Evolutionary conservation across 192 early-diverging fungal genomes (phyloP).

Genomic region (Phycomyces nitens): DNA sequence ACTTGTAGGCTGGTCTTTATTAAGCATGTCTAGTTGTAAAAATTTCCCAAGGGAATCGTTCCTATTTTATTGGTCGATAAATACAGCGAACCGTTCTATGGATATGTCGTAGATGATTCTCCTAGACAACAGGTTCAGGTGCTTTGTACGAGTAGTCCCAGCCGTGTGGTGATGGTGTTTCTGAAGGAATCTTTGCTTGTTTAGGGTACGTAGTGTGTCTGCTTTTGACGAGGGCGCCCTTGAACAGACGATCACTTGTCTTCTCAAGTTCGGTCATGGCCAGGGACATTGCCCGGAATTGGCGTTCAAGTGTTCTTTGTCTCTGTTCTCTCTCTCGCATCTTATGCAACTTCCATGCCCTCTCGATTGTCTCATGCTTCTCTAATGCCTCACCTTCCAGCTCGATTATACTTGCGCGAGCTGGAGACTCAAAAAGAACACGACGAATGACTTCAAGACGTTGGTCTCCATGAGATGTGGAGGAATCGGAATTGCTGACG

Average conservation of each 20-base stretch:
- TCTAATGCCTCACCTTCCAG: conserved; percentile 55
- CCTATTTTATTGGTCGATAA: too few relatives aligned
- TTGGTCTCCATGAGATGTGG: conserved; percentile 44
- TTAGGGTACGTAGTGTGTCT: conserved; percentile 61
- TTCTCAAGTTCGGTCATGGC: conserved; percentile 67
- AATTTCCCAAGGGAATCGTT: too few relatives aligned
- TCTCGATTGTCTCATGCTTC: conserved; percentile 68
- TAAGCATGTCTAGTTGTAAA: too few relatives aligned
- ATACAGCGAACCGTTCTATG: too few relatives aligned
- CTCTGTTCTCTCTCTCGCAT: conserved; percentile 46
- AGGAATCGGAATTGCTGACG: conserved; percentile 11
- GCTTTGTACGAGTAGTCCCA: conserved; percentile 63
- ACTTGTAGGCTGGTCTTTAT: too few relatives aligned
- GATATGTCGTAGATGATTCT: neutral
- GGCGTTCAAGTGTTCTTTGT: conserved; percentile 42
- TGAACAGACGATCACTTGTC: conserved; percentile 56
- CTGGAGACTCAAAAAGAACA: conserved; percentile 61
- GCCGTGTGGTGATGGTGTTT: conserved; percentile 63
- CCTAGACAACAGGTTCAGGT: neutral
- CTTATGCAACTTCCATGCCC: conserved; percentile 61
- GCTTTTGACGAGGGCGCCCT: conserved; percentile 56
- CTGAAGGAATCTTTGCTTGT: conserved; percentile 71
- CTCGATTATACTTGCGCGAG: conserved; percentile 27
- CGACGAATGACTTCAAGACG: conserved; percentile 70
- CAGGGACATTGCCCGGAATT: conserved; percentile 60